Percentiles rank a stretch among this genome's conserved stretches.
Evolutionary conservation across 345 rosid species (phyloP).

Genomic region (Ceriops zippeliana): DNA sequence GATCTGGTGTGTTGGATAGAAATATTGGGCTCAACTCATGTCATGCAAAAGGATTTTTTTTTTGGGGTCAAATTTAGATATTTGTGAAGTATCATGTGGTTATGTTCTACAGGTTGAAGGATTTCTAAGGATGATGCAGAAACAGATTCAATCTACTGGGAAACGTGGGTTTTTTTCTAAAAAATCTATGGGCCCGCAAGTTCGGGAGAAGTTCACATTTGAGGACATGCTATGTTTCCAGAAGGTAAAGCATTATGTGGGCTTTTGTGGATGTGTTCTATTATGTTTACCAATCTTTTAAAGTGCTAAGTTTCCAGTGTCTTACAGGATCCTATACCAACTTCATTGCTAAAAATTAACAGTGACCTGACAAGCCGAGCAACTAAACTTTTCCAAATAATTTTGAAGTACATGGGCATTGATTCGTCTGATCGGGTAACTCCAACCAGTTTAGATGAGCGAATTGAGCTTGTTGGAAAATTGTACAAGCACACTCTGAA

Average conservation of each 20-base stretch:
- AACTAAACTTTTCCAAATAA: constrained; percentile 74
- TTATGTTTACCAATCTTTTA: neutral
- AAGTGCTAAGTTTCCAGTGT: constrained; percentile 18
- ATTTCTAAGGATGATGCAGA: constrained; percentile 88
- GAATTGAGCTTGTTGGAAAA: constrained; percentile 82
- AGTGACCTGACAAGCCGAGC: constrained; percentile 81
- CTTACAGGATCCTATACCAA: constrained; percentile 88
- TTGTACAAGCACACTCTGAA: constrained; percentile 82
- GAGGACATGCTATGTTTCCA: constrained; percentile 98
- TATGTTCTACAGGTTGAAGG: constrained; percentile 65
- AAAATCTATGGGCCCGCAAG: constrained; percentile 63
- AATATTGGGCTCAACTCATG: neutral
- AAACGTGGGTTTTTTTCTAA: constrained; percentile 88
- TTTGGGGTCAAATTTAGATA: neutral
- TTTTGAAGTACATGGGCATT: constrained; percentile 86
- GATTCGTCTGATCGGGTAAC: constrained; percentile 78
- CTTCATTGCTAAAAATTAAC: constrained; percentile 82
- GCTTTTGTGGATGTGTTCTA: neutral
- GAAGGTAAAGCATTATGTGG: constrained; percentile 46
- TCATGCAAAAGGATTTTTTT: too few species aligned
- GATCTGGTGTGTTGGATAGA: constrained; percentile 4
- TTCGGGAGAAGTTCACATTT: constrained; percentile 78
- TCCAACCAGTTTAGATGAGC: constrained; percentile 74
- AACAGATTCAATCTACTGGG: constrained; percentile 84
- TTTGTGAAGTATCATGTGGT: constrained; percentile 5